Base-by-base conservation (phyloP, 2,329 filamentous ascomycete species). In the Fragosphaeria purpurea region DNA sequence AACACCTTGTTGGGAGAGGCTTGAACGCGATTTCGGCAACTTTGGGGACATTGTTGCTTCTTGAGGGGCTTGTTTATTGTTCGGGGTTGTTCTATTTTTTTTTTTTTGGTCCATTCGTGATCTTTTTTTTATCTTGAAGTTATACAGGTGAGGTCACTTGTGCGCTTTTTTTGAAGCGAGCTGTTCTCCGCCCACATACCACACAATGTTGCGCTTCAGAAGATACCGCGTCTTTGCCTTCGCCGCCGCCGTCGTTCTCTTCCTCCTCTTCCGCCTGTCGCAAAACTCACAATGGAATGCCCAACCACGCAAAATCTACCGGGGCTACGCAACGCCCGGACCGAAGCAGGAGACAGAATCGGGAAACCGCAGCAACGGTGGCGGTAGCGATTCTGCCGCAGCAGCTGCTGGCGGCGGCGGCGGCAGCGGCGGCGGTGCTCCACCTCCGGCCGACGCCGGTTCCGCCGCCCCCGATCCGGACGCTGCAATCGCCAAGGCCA, bases 161-260 rank as follows among this genome's bases (percentile, higher is more conserved):
- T 22, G 22, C 35, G 1, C 35, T 2, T 11, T 37, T 37, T 11
- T 37, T 37, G 7, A 37, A 37, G 11, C 35, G 35, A 22, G 22
- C 22, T 2, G 22, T 22, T 22, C 10, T 32, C 39, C 13, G 31
- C 37, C 35, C 30, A 30, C 6, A 37, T n/a, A 11, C 7, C 10
- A 13, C 53, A 51, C 44, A 33, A 80, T 84, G 74, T 64, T 77
- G 52, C 77, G 82, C 47, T 71, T 76, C 55, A 67, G 82, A 58
- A 72, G 80, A 61, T 83, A 83, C 60, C 76, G 82, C 53, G 69
- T 81, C 51, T 80, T 83, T 54, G 63, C 79, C 37, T 61, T 79
- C 54, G 74, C 75, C 58, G 73, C 79, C 50, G 64, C 76, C 54
- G 62, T 82, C 51, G 64, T 79, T 46, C 64, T 80, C 46, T 68